Percentiles rank a stretch among this genome's conserved stretches.
phyloP scores from a whole-genome alignment of 148 eudicot species.

The Vaccinium darrowii region DNA sequence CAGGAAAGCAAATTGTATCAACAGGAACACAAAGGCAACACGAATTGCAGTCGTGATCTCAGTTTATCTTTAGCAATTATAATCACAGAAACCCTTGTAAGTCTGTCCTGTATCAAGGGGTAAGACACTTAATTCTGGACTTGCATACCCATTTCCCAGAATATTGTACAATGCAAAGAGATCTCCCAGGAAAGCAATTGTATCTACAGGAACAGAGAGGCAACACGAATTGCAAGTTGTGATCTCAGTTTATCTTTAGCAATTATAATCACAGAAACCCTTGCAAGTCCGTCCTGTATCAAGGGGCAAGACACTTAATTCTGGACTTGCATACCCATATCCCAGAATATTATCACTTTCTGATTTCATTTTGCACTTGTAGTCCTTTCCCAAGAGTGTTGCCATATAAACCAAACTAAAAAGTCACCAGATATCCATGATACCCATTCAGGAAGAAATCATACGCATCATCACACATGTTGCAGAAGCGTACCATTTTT shows the following conservation, averaged over 20 bases:
- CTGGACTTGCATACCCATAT: no score
- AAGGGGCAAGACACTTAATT: no score
- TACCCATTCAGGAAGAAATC: neutral
- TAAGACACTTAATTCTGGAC: no score
- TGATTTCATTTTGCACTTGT: neutral
- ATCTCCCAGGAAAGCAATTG: no score
- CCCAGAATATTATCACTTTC: neutral
- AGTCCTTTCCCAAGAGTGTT: neutral
- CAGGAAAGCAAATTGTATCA: no score
- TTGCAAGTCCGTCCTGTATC: neutral
- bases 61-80: neutral
- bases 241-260: neutral
- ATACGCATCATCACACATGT: neutral
- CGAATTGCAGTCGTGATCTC: neutral
- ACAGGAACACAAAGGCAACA: neutral
- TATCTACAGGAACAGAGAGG: neutral
- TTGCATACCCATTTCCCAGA: no score
- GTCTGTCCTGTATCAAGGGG: neutral
- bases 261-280: neutral
- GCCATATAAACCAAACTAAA: neutral
- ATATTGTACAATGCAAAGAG: no score
- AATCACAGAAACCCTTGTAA: neutral
- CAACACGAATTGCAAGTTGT: neutral
- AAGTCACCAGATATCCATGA: neutral
- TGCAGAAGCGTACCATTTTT: slow-evolving; percentile 24